Evolutionary conservation across 106 monocot species (phyloP).

Genomic region (Dactylorhiza incarnata): DNA sequence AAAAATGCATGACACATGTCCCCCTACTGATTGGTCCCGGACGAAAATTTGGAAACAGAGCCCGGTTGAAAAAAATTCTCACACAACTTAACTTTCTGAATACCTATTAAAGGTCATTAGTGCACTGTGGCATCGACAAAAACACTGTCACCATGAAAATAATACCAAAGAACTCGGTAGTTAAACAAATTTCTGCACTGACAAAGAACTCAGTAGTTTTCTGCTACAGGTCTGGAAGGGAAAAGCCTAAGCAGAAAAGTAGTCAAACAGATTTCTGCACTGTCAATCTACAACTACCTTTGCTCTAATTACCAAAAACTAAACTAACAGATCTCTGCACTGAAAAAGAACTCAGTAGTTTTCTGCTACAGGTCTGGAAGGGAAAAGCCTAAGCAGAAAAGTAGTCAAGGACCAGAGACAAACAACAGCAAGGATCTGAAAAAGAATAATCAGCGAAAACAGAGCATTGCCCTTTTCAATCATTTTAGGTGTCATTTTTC

Average conservation of each 20-base stretch:
- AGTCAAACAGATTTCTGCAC: neutral
- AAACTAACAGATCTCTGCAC: no score
- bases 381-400: conserved; percentile 65
- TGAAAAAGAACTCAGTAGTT: conserved; percentile 33
- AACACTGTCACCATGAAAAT: neutral
- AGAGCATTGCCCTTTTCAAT: conserved; percentile 38
- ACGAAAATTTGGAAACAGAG: no score
- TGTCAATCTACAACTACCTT: no score
- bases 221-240: conserved; percentile 63
- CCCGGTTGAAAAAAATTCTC: neutral
- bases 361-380: conserved; percentile 63
- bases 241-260: conserved; percentile 66
- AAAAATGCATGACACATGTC: no score
- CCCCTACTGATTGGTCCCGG: no score
- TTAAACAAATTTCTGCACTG: neutral
- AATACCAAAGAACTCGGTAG: neutral
- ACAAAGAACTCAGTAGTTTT: conserved; percentile 39
- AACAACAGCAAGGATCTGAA: conserved; percentile 54
- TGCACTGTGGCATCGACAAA: no score
- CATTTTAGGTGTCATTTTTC: conserved; percentile 17
- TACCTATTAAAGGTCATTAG: no score
- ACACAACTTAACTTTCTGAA: conserved; percentile 52
- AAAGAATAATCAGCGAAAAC: conserved; percentile 38
- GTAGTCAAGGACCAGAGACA: conserved; percentile 65
- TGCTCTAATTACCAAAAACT: no score